These are phyloP conservation scores for Stemphylium beticola DNA, from an alignment of 2,329 filamentous ascomycete genomes.

Conservation along the genomic window DNA sequence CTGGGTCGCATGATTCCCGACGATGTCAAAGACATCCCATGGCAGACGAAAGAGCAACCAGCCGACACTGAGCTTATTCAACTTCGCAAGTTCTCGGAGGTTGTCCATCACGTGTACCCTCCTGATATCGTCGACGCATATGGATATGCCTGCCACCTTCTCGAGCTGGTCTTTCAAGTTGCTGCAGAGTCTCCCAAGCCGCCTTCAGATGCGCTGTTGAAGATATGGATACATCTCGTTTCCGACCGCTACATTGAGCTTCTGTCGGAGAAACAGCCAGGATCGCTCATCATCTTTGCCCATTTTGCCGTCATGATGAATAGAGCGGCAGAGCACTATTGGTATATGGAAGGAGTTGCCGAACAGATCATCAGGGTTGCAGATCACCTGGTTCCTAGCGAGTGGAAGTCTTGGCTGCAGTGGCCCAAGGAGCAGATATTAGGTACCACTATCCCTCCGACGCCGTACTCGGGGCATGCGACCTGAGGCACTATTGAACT, in stretches of 20 bases:
- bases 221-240: slow-evolving; percentile 36
- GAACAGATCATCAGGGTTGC: slow-evolving; percentile 34
- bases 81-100: slow-evolving; percentile 32
- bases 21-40: slow-evolving; percentile 28
- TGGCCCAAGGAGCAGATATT: slow-evolving; percentile 38
- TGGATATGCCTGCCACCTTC: slow-evolving; percentile 26
- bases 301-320: slow-evolving; percentile 45
- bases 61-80: slow-evolving; percentile 29
- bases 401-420: slow-evolving; percentile 37
- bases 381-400: slow-evolving; percentile 31
- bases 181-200: slow-evolving; percentile 19
- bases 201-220: slow-evolving; percentile 34
- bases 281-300: slow-evolving; percentile 45
- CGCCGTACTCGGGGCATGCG: slow-evolving; percentile 6
- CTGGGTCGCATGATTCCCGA: slow-evolving; percentile 27
- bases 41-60: slow-evolving; percentile 20
- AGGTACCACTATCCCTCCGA: neutral
- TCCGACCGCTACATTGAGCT: slow-evolving; percentile 35
- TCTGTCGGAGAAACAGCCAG: slow-evolving; percentile 37
- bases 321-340: slow-evolving; percentile 28
- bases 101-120: slow-evolving; percentile 33
- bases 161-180: slow-evolving; percentile 29
- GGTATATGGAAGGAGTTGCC: slow-evolving; percentile 34
- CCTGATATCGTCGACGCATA: slow-evolving; percentile 39
- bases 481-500: neutral